Evolutionary conservation across 306 rosid species (phyloP), one percentile per base, ranked within the genome.

Genomic region (Sindora glabra): DNA sequence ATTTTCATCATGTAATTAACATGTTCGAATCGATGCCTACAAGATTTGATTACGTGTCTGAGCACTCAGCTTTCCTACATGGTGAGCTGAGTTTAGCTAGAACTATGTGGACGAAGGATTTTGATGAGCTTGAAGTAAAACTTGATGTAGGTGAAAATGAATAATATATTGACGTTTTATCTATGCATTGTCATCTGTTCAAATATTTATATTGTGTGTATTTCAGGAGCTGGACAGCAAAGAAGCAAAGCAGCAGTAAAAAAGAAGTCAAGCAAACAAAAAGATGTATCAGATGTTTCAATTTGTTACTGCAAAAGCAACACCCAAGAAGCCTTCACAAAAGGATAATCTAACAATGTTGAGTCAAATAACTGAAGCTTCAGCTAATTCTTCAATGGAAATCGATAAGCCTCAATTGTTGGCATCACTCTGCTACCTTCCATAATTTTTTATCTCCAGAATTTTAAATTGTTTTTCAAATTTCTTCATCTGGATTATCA

Each of bases 161-260:
- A n/a, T n/a, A n/a, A n/a, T n/a, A n/a, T n/a, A n/a, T n/a, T 3
- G 21, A 5, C 17, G 22, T 2, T 64, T 10, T 24, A 7, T 8
- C n/a, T n/a, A 5, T 33, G 8, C 40, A 47, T 25, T 56, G 8
- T 5, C 65, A 30, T 21, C 10, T 40, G 40, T 10, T 27, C 63
- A 34, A 56, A 47, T 75, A 33, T 32, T 34, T 2, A 15, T 37
- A 5, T 56, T 13, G n/a, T 11, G 11, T 17, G 17, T n/a, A 14
- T 61, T 70, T 39, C 85, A 89, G 99, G 99, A 89, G 48, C 46
- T 80, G 16, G 87, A 83, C n/a, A 78, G 59, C 42, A 76, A 34
- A 66, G 95, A 86, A 25, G 90, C 85, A 18, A 86, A 83, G 56
- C 85, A 79, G 63, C 67, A 56, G 12, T 75, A 69, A 52, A 81